Evolutionary conservation across 2,329 filamentous ascomycete species (phyloP).

Genomic region (Trichoderma pleuroti): DNA sequence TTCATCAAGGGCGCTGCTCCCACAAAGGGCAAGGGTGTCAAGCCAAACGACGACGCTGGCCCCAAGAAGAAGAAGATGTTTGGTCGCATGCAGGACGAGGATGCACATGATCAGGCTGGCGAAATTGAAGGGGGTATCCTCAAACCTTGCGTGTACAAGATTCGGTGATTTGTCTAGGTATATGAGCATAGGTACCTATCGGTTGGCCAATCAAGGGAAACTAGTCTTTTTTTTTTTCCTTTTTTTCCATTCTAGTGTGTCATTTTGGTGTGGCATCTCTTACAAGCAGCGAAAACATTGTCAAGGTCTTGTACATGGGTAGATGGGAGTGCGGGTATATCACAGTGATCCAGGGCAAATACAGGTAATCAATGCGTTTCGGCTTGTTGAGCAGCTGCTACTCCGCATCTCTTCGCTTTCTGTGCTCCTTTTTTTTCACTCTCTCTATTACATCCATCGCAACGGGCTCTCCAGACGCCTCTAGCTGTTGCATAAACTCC

Average conservation of each 20-base stretch:
- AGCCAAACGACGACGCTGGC: conserved; percentile 50
- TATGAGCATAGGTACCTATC: too few species aligned
- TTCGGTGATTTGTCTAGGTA: conserved; percentile 59
- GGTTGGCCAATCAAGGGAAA: background rate
- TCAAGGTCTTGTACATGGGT: too few species aligned
- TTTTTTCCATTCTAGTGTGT: background rate
- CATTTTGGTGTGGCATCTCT: background rate
- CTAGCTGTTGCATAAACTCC: background rate
- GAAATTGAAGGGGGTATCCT: conserved; percentile 64
- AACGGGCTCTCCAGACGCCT: conserved; percentile 8
- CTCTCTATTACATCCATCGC: conserved; percentile 1
- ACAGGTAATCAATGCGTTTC: background rate
- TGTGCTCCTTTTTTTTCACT: background rate
- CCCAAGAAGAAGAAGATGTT: conserved; percentile 50
- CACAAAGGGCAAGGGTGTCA: conserved; percentile 69
- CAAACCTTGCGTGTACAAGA: conserved; percentile 96
- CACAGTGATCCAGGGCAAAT: background rate
- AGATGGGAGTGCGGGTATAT: background rate
- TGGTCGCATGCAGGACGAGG: conserved; percentile 50
- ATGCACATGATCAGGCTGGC: conserved; percentile 57
- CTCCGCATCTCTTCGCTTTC: background rate
- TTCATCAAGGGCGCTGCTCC: conserved; percentile 83
- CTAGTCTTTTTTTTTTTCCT: background rate
- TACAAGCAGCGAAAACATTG: background rate
- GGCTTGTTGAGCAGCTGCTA: background rate